Percentiles rank a stretch among this genome's conserved stretches.
Conservation (phyloP, 805 yeast genomes). For the Tetrapisispora phaffii region DNA sequence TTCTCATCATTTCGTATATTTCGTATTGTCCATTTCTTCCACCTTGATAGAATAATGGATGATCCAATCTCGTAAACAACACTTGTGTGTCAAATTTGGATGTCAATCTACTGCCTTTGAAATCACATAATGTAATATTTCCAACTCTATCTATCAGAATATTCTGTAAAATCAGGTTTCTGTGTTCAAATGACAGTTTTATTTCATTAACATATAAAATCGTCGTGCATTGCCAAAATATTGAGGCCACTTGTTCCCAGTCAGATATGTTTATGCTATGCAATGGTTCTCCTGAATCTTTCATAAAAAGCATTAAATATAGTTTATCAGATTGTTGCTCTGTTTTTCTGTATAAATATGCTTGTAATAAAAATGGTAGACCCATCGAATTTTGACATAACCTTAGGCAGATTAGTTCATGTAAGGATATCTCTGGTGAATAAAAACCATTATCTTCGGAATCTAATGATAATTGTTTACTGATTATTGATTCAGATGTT, state of each 20-base stretch:
- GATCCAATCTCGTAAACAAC: constrained; percentile 49
- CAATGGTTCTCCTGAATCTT: constrained; percentile 24
- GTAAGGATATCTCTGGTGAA: constrained; percentile 16
- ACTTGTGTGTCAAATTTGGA: constrained; percentile 4
- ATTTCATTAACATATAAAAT: constrained; percentile 44
- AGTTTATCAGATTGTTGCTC: constrained; percentile 3
- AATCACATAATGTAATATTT: constrained; percentile 47
- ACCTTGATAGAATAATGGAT: constrained; percentile 52
- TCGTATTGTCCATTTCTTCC: constrained; percentile 54
- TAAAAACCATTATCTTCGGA: constrained; percentile 12
- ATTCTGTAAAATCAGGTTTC: constrained; percentile 63
- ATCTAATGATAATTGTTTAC: constrained; percentile 16
- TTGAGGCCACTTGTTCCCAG: constrained; percentile 25
- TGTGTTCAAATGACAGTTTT: constrained; percentile 50
- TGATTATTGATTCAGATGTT: constrained; percentile 10
- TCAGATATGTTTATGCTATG: constrained; percentile 6
- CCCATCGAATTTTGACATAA: constrained; percentile 25
- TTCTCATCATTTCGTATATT: constrained; percentile 48
- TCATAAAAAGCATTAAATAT: constrained; percentile 17
- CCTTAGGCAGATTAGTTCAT: constrained; percentile 20
- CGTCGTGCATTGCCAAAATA: constrained; percentile 47
- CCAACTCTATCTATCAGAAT: constrained; percentile 36
- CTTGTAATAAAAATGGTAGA: constrained; percentile 17
- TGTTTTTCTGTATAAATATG: constrained; percentile 15
- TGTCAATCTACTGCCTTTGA: constrained; percentile 39